Evolutionary conservation across 225 moss, liverwort and hornwort genomes (phyloP).

Genomic region (Ulota crispa): DNA sequence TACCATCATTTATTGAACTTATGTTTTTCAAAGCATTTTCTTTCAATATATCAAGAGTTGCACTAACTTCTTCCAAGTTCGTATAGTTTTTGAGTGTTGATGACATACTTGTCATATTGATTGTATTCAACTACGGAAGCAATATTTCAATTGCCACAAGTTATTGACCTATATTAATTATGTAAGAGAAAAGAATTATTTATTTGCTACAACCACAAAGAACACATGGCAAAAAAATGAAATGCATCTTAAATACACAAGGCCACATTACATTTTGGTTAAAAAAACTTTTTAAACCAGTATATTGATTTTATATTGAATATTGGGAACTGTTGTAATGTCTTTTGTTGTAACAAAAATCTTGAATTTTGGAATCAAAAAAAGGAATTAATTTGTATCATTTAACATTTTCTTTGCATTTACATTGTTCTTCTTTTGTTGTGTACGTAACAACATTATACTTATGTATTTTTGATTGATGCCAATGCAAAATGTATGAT

Average conservation of each 20-base stretch:
- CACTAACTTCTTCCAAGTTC: conserved; percentile 43
- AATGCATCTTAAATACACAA: not conserved
- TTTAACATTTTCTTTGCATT: no score
- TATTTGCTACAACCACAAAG: not conserved
- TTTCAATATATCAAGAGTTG: conserved; percentile 52
- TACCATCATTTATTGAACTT: conserved; percentile 24
- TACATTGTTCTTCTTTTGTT: not conserved
- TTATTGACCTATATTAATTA: not conserved
- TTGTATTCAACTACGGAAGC: not conserved
- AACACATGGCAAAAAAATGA: not conserved
- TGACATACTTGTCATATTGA: conserved; percentile 21
- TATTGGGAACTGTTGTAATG: accelerated
- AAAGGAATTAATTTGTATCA: not conserved
- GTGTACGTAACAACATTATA: not conserved
- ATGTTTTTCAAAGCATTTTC: conserved; percentile 36
- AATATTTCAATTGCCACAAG: not conserved
- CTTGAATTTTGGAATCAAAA: not conserved
- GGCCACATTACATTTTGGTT: not conserved
- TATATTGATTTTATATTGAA: no score
- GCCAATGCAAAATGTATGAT: not conserved
- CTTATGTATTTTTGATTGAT: not conserved
- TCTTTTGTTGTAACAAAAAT: no score
- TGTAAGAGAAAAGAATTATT: accelerated
- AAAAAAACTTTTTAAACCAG: no score
- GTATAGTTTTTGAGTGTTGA: conserved; percentile 27